Conservation (phyloP, 2,329 filamentous ascomycete genomes). For the Fusarium xylarioides region DNA sequence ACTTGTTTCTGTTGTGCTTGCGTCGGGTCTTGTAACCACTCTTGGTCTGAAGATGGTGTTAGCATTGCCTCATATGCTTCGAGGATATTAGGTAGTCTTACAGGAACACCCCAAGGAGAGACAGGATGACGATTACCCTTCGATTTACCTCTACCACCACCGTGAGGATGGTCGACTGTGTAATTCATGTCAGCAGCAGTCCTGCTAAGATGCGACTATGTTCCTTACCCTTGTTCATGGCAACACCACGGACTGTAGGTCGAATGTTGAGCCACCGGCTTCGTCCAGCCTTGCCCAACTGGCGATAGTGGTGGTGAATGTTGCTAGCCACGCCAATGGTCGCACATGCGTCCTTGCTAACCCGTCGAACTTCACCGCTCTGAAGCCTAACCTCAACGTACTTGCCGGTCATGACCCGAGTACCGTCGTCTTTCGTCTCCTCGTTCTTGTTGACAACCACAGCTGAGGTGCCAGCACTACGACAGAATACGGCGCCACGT, state of each 20-base stretch:
- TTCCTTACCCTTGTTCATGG: conserved; percentile 90
- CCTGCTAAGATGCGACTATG: background rate
- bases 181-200: conserved; percentile 23
- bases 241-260: conserved; percentile 94
- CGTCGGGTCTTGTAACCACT: conserved; percentile 90
- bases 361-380: conserved; percentile 89
- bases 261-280: conserved; percentile 93
- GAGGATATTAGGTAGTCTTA: conserved; percentile 61
- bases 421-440: conserved; percentile 68
- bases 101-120: conserved; percentile 94
- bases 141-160: conserved; percentile 98
- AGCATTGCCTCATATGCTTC: conserved; percentile 2
- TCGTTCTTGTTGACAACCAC: conserved; percentile 91
- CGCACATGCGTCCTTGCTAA: conserved; percentile 91
- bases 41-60: conserved; percentile 66
- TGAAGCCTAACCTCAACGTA: conserved; percentile 88
- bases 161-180: conserved; percentile 91
- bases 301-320: conserved; percentile 85
- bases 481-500: conserved; percentile 86
- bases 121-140: conserved; percentile 97
- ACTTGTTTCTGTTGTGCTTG: conserved; percentile 90
- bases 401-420: conserved; percentile 72
- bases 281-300: conserved; percentile 94
- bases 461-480: conserved; percentile 92
- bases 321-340: conserved; percentile 97